These are phyloP conservation scores for Eragrostis curvula DNA, from an alignment of 176 grass and related monocot genomes.

Conservation along the genomic window DNA sequence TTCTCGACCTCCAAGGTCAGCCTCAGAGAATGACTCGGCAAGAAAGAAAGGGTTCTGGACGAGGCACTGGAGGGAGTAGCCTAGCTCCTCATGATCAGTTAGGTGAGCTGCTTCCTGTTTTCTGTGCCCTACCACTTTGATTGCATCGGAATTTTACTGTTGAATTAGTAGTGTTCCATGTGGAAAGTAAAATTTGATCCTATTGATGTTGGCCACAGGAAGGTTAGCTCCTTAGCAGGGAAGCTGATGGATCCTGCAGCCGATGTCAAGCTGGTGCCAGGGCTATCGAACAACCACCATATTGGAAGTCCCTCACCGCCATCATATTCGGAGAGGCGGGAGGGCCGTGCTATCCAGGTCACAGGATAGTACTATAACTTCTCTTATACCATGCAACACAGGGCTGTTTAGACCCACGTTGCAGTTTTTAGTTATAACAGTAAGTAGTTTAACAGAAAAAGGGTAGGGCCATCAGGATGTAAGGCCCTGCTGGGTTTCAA, in stretches of 20 bases:
- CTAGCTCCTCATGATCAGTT: not conserved
- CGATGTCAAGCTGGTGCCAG: constrained; percentile 3
- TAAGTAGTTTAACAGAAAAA: constrained; percentile 46
- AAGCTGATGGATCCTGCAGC: constrained; percentile 9
- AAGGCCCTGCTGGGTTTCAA: constrained; percentile 39
- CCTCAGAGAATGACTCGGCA: constrained; percentile 48
- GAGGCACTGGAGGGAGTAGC: constrained; percentile 63
- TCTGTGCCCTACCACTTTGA: not conserved
- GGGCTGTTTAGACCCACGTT: constrained; percentile 42
- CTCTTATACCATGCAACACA: constrained; percentile 38
- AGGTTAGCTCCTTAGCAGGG: constrained; percentile 25
- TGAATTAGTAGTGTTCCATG: not conserved
- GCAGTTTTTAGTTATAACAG: constrained; percentile 42
- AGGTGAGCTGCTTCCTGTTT: constrained; percentile 40
- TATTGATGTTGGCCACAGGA: not conserved
- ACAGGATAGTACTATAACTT: constrained; percentile 43
- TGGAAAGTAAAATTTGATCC: constrained; percentile 12
- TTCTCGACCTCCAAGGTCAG: constrained; percentile 32
- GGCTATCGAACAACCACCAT: constrained; percentile 18
- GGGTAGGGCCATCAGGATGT: constrained; percentile 37
- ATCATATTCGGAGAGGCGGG: constrained; percentile 15
- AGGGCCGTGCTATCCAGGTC: not conserved
- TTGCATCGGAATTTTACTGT: not conserved
- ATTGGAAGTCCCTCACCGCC: constrained; percentile 30
- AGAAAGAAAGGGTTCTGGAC: constrained; percentile 91